Percentiles rank a stretch among this genome's conserved stretches.
These are phyloP conservation scores for Amniculicola lignicola DNA, from an alignment of 495 filamentous ascomycete species.

Conservation along the genomic window DNA sequence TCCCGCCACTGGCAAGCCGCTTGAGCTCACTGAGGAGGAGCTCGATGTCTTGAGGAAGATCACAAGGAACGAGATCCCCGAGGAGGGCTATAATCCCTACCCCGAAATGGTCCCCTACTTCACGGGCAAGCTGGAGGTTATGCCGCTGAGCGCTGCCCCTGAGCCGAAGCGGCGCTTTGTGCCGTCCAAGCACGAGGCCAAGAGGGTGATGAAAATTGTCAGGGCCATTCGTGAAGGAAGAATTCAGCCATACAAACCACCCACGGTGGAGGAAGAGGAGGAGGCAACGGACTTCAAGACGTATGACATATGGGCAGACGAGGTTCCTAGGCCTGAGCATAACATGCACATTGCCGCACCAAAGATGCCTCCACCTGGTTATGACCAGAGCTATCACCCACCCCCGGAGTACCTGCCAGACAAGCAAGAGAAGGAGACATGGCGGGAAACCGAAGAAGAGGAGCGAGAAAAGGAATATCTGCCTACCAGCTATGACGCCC, in stretches of 20 bases:
- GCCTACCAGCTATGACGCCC: conserved; percentile 71
- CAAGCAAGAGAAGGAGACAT: conserved; percentile 76
- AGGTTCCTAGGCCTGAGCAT: conserved; percentile 76
- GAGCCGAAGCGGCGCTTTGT: conserved; percentile 95
- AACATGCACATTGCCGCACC: conserved; percentile 95
- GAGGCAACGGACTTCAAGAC: conserved; percentile 57
- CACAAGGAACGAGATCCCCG: conserved; percentile 83
- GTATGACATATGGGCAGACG: conserved; percentile 95
- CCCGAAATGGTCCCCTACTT: conserved; percentile 90
- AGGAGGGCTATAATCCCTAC: conserved; percentile 88
- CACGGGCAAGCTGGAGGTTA: conserved; percentile 80
- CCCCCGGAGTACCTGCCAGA: conserved; percentile 90
- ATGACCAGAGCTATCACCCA: conserved; percentile 95
- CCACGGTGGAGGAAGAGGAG: conserved; percentile 68
- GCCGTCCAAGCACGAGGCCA: conserved; percentile 96
- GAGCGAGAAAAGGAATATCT: conserved; percentile 88
- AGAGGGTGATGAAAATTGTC: conserved; percentile 96
- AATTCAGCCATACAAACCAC: conserved; percentile 86
- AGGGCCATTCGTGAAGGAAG: conserved; percentile 91
- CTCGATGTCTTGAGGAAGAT: conserved; percentile 83
- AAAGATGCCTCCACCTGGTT: conserved; percentile 88
- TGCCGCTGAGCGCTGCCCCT: conserved; percentile 90
- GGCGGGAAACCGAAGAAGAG: conserved; percentile 85
- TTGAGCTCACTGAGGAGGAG: conserved; percentile 84
- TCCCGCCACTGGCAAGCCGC: conserved; percentile 83